phyloP scores from a whole-genome alignment of 2,329 filamentous ascomycete species.

The Catunica adiposa region DNA sequence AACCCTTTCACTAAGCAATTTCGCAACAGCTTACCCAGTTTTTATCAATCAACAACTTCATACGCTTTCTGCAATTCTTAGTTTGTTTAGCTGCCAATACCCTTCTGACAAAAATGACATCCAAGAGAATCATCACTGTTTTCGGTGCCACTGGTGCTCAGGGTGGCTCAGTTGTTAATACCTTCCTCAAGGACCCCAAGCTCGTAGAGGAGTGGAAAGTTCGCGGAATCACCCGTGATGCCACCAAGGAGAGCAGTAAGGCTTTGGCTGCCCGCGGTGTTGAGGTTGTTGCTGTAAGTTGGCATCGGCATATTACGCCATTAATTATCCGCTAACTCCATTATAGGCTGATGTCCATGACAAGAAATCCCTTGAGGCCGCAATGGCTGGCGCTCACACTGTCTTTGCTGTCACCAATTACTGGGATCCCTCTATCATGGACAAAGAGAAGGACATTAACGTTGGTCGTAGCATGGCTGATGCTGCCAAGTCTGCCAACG shows the following conservation, averaged over 20 bases:
- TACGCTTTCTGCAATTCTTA: neutral
- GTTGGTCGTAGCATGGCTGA: conserved; percentile 32
- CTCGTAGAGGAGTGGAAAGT: conserved; percentile 29
- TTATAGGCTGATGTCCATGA: conserved; percentile 17
- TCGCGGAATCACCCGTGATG: conserved; percentile 32
- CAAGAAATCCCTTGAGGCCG: conserved; percentile 24
- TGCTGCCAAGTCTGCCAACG: conserved; percentile 27
- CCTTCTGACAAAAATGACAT: conserved; percentile 1
- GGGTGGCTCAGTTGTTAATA: conserved; percentile 30
- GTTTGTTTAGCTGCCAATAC: neutral
- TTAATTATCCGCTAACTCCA: neutral
- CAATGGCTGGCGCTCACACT: conserved; percentile 27
- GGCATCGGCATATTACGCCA: neutral
- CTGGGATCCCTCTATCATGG: conserved; percentile 10
- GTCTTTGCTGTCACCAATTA: conserved; percentile 28
- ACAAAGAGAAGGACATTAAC: conserved; percentile 26
- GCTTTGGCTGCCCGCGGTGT: conserved; percentile 26
- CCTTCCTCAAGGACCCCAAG: conserved; percentile 30
- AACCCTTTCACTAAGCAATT: neutral
- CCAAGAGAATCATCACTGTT: conserved; percentile 24
- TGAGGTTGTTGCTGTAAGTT: conserved; percentile 25
- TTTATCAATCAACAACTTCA: neutral
- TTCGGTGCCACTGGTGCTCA: conserved; percentile 35
- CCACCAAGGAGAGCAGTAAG: conserved; percentile 24
- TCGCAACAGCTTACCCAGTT: neutral